Conservation (phyloP, 257 asterid species). For the Solanum microdontum region DNA sequence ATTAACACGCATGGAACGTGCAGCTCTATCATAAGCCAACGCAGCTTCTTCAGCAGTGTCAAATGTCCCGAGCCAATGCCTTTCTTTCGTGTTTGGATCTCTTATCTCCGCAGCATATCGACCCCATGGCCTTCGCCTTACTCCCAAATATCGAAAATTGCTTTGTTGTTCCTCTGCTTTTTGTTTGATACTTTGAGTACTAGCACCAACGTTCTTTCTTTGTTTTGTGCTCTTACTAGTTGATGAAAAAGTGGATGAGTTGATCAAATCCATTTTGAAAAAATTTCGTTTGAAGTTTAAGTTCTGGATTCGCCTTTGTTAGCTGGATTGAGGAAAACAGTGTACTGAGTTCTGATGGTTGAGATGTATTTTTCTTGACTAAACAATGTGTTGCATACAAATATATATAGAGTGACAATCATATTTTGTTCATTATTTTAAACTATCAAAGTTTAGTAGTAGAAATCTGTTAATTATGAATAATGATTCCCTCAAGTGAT, state of each 20-base stretch:
- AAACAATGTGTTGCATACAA: not conserved
- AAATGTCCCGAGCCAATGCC: slow-evolving; percentile 88
- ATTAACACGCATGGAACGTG: slow-evolving; percentile 65
- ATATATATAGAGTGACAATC: not conserved
- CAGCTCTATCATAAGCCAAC: slow-evolving; percentile 74
- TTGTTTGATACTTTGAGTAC: slow-evolving; percentile 5
- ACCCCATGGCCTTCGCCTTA: slow-evolving; percentile 84
- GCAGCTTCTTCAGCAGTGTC: slow-evolving; percentile 95
- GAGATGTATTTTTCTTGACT: not conserved
- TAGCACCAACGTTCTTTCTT: not conserved
- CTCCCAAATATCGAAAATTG: slow-evolving; percentile 50
- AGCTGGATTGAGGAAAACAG: not conserved
- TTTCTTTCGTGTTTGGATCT: slow-evolving; percentile 70
- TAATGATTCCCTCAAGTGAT: not conserved
- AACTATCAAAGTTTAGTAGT: not conserved
- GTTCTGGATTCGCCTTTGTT: not conserved
- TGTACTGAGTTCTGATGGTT: not conserved
- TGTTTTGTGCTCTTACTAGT: not conserved
- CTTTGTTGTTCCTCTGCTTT: slow-evolving; percentile 8
- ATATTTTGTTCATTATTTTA: not conserved
- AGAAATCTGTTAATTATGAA: not conserved
- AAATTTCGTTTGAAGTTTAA: not conserved
- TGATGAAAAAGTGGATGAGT: not conserved
- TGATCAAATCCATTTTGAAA: not conserved
- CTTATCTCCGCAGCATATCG: slow-evolving; percentile 82